Base-by-base conservation (phyloP, 148 eudicot species). In the Spergularia marina region DNA sequence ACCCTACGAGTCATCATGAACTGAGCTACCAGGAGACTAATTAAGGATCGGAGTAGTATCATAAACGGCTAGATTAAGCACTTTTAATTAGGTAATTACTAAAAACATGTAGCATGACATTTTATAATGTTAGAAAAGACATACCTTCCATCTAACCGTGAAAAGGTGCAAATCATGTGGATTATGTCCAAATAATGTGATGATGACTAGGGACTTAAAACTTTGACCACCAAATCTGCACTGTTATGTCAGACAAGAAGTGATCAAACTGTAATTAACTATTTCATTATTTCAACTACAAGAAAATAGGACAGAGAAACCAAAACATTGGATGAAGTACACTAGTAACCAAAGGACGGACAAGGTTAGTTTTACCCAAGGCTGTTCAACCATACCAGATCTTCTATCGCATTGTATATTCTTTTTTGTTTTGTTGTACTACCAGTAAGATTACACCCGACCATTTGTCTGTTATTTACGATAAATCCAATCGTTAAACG, bases 81-180 rank as follows among this genome's bases (percentile, higher is more conserved):
- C 36, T 30, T 30, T 30, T 30, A 30, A 30, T 30, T 30, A 30
- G 1, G 36, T 30, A 30, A 30, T 30, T 30, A 30, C 36, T 30
- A 30, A 30, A 30, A 30, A 30, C 36, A 30, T 30, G 36, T 30
- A 30, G 36, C 36, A 30, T 30, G 36, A 30, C 36, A 30, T 30
- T 2, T 30, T 30, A 30, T 30, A 30, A 30, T 30, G 9, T 21
- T 30, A 57, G 23, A 77, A 70, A 77, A 77, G 51, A 78, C 64
- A 56, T 65, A 68, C 25, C 80, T 65, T 72, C 52, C 18, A 65
- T 55, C 67, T 65, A 36, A 57, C 23, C 74, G 56, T 75, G 72
- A 71, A 75, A 80, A 75, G 72, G 76, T 75, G 76, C 61, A 75
- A 75, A 80, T 80, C 79, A 80, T 75, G 83, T 80, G 79, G 75